Percentiles rank a stretch among this genome's conserved stretches.
Evolutionary conservation across 768 basidiomycete species (phyloP).

Genomic region (Naganishia vishniacii): DNA sequence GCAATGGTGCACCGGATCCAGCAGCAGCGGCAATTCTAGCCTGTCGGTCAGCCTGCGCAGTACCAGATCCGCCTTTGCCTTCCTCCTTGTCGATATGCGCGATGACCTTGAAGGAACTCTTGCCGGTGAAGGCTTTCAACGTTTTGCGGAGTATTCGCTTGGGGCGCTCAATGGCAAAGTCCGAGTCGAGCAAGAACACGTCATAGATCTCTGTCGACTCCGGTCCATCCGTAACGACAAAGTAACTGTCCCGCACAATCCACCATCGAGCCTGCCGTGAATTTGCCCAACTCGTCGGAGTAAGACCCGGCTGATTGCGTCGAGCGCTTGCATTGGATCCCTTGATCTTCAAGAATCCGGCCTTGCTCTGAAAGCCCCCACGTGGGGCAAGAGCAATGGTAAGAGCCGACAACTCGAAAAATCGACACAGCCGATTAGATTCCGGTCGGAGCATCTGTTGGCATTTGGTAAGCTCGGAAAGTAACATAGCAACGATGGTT

Average conservation of each 20-base stretch:
- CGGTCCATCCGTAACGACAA: conserved; percentile 78
- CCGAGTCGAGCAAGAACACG: conserved; percentile 82
- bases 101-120: conserved; percentile 26
- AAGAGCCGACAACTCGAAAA: conserved; percentile 85
- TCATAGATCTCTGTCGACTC: conserved; percentile 80
- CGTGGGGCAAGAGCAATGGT: conserved; percentile 66
- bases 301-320: conserved; percentile 49
- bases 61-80: conserved; percentile 14
- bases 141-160: conserved; percentile 82
- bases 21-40: conserved; percentile 27
- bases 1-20: conserved; percentile 24
- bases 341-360: conserved; percentile 61
- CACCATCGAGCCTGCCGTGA: conserved; percentile 75
- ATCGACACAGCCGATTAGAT: conserved; percentile 78
- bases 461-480: conserved; percentile 5
- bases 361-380: conserved; percentile 88
- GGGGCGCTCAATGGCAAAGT: conserved; percentile 86
- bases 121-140: conserved; percentile 59
- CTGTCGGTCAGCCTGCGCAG: conserved; percentile 22
- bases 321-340: conserved; percentile 45
- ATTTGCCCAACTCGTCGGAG: conserved; percentile 49
- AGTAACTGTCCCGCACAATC: conserved; percentile 81
- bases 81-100: conserved; percentile 25
- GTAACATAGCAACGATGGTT: not conserved
- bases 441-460: conserved; percentile 89